Conservation (phyloP, 2,329 filamentous ascomycete species). For the Stagonosporopsis tanaceti region DNA sequence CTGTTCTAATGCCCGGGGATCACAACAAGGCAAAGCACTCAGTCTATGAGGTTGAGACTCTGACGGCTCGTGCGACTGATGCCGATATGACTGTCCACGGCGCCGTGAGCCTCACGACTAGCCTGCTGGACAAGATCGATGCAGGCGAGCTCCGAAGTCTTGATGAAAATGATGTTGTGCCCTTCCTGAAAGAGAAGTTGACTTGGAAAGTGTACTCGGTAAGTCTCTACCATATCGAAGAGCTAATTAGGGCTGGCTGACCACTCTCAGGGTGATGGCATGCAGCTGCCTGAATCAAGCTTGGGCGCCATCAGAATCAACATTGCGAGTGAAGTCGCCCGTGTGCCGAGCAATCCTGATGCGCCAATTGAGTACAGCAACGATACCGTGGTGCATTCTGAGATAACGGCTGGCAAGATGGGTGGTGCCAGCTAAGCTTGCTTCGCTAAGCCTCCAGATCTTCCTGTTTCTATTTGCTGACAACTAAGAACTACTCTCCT, state of each 20-base stretch:
- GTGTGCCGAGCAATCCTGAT: conserved; percentile 25
- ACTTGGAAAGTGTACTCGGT: conserved; percentile 41
- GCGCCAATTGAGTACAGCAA: conserved; percentile 30
- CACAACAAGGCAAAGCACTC: conserved; percentile 49
- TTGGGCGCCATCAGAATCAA: conserved; percentile 25
- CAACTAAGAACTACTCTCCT: background rate
- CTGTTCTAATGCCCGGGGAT: conserved; percentile 28
- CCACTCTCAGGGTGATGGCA: conserved; percentile 23
- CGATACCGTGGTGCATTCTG: conserved; percentile 24
- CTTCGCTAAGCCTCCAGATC: background rate
- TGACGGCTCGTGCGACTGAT: conserved; percentile 51
- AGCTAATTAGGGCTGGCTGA: conserved; percentile 4
- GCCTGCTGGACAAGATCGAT: conserved; percentile 34
- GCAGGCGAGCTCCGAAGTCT: conserved; percentile 31
- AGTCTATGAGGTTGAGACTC: conserved; percentile 54
- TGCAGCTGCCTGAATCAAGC: conserved; percentile 16
- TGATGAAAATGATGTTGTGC: conserved; percentile 31
- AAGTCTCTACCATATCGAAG: conserved; percentile 5
- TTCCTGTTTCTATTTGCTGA: background rate
- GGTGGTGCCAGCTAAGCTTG: conserved; percentile 16
- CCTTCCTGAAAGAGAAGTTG: conserved; percentile 37
- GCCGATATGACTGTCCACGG: conserved; percentile 23
- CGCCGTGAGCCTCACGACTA: conserved; percentile 35
- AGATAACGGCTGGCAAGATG: conserved; percentile 23
- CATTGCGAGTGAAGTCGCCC: conserved; percentile 23